Base-by-base conservation (phyloP, 2,329 filamentous ascomycete genomes). In the Fusarium sp. region DNA sequence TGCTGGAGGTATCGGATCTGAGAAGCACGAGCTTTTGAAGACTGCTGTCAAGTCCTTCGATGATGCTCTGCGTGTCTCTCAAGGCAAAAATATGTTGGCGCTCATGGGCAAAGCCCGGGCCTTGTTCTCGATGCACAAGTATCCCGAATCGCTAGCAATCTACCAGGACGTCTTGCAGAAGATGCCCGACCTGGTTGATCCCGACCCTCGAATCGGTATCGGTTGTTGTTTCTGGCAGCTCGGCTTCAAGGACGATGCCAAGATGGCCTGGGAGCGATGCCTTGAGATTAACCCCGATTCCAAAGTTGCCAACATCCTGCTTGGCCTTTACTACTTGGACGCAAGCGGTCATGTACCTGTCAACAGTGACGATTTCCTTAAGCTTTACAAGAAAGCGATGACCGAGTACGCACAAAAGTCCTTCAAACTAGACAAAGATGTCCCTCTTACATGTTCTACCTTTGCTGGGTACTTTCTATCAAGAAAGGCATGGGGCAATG, bases 171-270 rank as follows among this genome's bases (percentile, higher is more conserved):
- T 94, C 18, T 83, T 99, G 53, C 86, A 90, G 74, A 94, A 92
- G 80, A 94, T 94, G 84, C 96, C 96, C 3, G 90, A 93, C 72
- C 86, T 98, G 75, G 89, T 92, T 43, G 96, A 99, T 76, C 96
- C 96, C 1, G 96, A 99, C 79, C 97, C 96, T 72, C 89, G 97
- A 73, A 95, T 99, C 73, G 96, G 96, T 58, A 95, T 99, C 76
- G 96, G 96, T 47, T 96, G 93, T 80, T 99, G 96, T 83, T 91
- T 98, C 79, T 99, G 97, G 96, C 93, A 97, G 79, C 86, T 99
- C 28, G 94, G 94, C 13, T 94, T 93, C 84, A 98, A 97, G 79
- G 93, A 97, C 34, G 93, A 97, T 75, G 96, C 97, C 10, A 95
- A 93, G 77, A 84, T 86, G 49, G 95, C 96, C 14, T 99, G 96